Evolutionary conservation across 2,329 filamentous ascomycete species (phyloP).

Genomic region (Sordariomycetes sp.): DNA sequence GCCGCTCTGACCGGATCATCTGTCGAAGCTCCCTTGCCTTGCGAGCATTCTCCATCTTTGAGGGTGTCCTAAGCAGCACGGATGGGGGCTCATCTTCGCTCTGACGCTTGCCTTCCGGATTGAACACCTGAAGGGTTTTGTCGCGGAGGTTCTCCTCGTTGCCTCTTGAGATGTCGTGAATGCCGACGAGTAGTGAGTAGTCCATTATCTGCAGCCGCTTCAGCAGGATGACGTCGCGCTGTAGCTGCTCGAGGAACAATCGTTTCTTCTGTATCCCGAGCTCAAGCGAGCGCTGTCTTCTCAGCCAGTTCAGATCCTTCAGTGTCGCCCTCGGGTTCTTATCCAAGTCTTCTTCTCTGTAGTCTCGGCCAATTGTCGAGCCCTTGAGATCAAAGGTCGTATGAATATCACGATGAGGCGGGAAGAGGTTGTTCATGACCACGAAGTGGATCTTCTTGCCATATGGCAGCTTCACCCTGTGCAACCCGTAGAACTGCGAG

Average conservation of each 20-base stretch:
- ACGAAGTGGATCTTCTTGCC: conserved; percentile 98
- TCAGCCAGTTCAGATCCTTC: conserved; percentile 95
- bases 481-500: conserved; percentile 94
- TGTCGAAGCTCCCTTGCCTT: conserved; percentile 87
- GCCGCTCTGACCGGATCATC: conserved; percentile 86
- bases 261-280: conserved; percentile 83
- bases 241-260: conserved; percentile 81
- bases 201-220: conserved; percentile 96
- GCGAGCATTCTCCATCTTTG: conserved; percentile 81
- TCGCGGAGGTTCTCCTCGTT: conserved; percentile 89
- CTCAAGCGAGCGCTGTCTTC: conserved; percentile 75
- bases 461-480: conserved; percentile 96
- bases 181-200: conserved; percentile 89
- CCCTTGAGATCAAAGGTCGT: conserved; percentile 95
- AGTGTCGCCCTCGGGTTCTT: conserved; percentile 86
- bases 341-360: conserved; percentile 77
- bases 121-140: conserved; percentile 90
- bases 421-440: conserved; percentile 99
- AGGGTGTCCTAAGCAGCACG: conserved; percentile 78
- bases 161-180: conserved; percentile 81
- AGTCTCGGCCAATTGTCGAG: conserved; percentile 87
- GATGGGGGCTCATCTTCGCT: conserved; percentile 50
- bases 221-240: conserved; percentile 76
- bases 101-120: conserved; percentile 66
- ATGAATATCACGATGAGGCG: conserved; percentile 94